A percentile compares a stretch with the other conserved stretches of the same genome.
Conservation (phyloP, 1,284 basidiomycete genomes). For the Fomitopsis schrenkii region DNA sequence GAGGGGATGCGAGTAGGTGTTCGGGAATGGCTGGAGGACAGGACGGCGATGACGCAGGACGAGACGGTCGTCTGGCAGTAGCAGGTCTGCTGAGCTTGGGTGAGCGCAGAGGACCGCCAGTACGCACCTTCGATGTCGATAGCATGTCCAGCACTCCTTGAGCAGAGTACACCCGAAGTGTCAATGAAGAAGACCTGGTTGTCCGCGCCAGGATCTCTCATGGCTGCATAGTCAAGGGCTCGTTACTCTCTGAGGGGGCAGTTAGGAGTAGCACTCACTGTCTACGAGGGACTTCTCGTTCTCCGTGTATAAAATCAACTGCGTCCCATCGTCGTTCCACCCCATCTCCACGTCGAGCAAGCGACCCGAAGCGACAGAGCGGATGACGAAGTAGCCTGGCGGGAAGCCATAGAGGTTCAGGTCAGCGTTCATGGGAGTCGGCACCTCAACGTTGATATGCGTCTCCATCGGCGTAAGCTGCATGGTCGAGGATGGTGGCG, state of each 20-base stretch:
- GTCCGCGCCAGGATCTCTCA: constrained; percentile 61
- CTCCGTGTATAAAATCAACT: constrained; percentile 62
- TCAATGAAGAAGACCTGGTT: constrained; percentile 87
- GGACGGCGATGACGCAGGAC: constrained; percentile 74
- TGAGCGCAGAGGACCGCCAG: background rate
- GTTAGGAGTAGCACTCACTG: constrained; percentile 34
- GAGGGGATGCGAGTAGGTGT: constrained; percentile 68
- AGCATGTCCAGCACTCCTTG: constrained; percentile 74
- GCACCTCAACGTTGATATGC: constrained; percentile 16
- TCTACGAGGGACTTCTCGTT: constrained; percentile 74
- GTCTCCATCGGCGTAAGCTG: constrained; percentile 17
- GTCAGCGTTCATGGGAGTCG: constrained; percentile 19
- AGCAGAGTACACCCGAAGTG: constrained; percentile 67
- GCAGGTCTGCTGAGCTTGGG: background rate
- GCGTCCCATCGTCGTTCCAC: constrained; percentile 58
- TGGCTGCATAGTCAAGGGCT: constrained; percentile 35
- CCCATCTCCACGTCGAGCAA: constrained; percentile 60
- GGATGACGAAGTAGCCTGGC: constrained; percentile 70
- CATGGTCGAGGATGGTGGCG: constrained; percentile 8
- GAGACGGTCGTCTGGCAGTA: constrained; percentile 48
- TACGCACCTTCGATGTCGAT: constrained; percentile 67
- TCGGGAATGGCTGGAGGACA: constrained; percentile 69
- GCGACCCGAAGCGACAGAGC: constrained; percentile 54
- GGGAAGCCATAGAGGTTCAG: constrained; percentile 55
- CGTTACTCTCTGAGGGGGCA: background rate